These are phyloP conservation scores for Lodderomyces elongisporus DNA, from an alignment of 1,139 yeast species.

Conservation along the genomic window DNA sequence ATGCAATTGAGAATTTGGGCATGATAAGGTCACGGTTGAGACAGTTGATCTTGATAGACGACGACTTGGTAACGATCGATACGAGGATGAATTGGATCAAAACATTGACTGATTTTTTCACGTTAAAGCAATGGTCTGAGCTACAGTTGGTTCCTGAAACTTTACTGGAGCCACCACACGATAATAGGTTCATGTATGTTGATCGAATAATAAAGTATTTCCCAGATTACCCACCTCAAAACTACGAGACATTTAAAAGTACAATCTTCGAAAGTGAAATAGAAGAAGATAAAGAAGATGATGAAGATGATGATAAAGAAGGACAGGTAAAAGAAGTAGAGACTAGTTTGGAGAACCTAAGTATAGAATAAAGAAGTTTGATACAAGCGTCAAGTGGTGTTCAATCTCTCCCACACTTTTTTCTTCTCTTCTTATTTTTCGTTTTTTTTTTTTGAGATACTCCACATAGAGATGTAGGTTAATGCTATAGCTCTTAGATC, in stretches of 20 bases:
- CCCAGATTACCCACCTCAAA: slow-evolving; percentile 40
- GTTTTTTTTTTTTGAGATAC: not conserved
- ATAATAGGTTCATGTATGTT: slow-evolving; percentile 16
- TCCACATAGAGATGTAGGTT: no score
- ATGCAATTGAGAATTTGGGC: slow-evolving; percentile 64
- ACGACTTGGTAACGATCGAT: slow-evolving; percentile 51
- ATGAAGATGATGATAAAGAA: no score
- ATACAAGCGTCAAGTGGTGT: no score
- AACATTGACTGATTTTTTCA: slow-evolving; percentile 55
- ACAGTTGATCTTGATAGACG: slow-evolving; percentile 32
- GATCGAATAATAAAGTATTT: slow-evolving; percentile 30
- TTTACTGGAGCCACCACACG: slow-evolving; percentile 9
- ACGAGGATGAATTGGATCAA: slow-evolving; percentile 73
- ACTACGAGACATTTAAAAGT: slow-evolving; percentile 26
- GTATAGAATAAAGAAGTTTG: no score
- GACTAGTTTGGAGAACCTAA: no score
- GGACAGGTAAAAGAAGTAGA: no score
- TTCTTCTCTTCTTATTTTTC: not conserved
- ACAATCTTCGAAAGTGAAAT: slow-evolving; percentile 4
- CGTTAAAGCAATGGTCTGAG: slow-evolving; percentile 57
- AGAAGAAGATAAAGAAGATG: not conserved
- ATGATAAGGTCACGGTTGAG: slow-evolving; percentile 51
- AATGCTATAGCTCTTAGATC: no score
- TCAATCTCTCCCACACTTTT: no score
- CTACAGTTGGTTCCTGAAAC: slow-evolving; percentile 21